phyloP scores from a whole-genome alignment of 1,284 basidiomycete species.

The Ganoderma boninense region DNA sequence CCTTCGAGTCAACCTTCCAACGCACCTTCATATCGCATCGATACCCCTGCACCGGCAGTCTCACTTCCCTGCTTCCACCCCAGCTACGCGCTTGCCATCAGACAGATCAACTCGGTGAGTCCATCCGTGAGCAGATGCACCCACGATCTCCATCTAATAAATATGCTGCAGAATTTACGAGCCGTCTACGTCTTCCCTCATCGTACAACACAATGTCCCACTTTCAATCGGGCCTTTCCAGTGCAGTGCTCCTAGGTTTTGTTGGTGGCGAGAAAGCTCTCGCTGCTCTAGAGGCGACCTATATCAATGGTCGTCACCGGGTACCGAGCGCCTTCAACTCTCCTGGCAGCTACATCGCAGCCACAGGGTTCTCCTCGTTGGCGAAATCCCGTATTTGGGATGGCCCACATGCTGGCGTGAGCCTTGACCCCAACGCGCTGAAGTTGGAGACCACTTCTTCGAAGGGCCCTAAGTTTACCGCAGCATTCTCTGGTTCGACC shows the following conservation, averaged over 20 bases:
- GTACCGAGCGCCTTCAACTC: slow-evolving; percentile 23
- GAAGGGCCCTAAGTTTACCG: slow-evolving; percentile 25
- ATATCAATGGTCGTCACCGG: slow-evolving; percentile 20
- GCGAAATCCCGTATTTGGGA: slow-evolving; percentile 26
- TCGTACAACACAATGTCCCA: not conserved
- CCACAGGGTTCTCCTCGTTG: slow-evolving; percentile 9
- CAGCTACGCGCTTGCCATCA: not conserved
- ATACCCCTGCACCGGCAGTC: not conserved
- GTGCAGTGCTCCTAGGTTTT: slow-evolving; percentile 23
- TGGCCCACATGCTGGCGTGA: slow-evolving; percentile 26
- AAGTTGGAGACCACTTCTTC: not conserved
- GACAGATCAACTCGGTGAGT: not conserved
- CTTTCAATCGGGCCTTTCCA: slow-evolving; percentile 7
- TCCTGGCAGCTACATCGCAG: slow-evolving; percentile 27
- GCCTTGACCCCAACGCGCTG: slow-evolving; percentile 22
- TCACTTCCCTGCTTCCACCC: not conserved
- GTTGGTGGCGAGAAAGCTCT: slow-evolving; percentile 21
- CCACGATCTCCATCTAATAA: not conserved
- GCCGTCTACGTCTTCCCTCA: not conserved
- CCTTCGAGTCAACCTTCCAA: not conserved
- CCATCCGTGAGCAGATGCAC: not conserved
- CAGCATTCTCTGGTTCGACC: slow-evolving; percentile 24
- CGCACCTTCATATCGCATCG: not conserved
- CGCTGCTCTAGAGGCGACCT: slow-evolving; percentile 13
- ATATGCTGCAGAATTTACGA: not conserved